phyloP scores from a whole-genome alignment of 2,329 filamentous ascomycete species.

The Calonectria ilicicola region DNA sequence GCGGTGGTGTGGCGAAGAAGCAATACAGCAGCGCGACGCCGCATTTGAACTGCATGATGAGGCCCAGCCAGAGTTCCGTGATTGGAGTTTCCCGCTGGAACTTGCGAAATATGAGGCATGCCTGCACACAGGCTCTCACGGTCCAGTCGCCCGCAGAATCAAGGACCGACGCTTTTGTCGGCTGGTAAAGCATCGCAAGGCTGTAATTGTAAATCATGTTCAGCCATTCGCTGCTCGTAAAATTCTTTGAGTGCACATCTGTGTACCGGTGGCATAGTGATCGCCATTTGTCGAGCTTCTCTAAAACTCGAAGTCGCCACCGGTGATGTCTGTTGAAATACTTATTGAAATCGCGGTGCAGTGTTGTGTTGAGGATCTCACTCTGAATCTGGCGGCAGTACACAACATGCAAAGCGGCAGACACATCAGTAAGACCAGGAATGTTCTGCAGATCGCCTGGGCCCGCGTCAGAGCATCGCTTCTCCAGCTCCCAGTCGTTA shows the following conservation, averaged over 20 bases:
- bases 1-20: neutral
- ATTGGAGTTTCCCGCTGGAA: neutral
- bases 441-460: neutral
- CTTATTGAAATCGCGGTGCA: neutral
- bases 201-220: constrained; percentile 9
- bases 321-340: neutral
- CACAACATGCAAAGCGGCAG: neutral
- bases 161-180: neutral
- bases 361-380: neutral
- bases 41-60: neutral
- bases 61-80: neutral
- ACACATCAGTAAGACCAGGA: neutral
- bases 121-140: neutral
- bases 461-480: neutral
- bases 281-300: constrained; percentile 1
- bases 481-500: neutral
- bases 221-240: neutral
- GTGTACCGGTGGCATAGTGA: neutral
- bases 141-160: neutral
- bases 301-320: neutral
- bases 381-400: neutral
- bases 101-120: neutral
- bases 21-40: neutral
- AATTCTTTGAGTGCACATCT: neutral
- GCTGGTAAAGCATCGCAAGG: neutral